phyloP scores from a whole-genome alignment of 2,329 filamentous ascomycete genomes.

The Aspergillus sp. region DNA sequence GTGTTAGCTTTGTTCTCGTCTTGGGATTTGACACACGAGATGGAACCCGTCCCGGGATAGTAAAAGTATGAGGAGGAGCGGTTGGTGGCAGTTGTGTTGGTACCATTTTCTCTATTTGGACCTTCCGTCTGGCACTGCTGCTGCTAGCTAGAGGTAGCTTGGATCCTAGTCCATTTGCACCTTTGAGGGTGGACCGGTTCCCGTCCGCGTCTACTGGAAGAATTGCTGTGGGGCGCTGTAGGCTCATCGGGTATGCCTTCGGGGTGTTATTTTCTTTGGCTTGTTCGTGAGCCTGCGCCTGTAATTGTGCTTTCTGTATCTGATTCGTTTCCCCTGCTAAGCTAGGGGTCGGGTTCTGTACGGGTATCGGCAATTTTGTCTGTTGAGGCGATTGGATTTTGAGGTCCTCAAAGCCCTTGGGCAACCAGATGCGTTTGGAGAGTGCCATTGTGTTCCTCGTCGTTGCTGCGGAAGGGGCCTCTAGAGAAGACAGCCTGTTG shows the following conservation, averaged over 20 bases:
- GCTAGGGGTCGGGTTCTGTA: not conserved
- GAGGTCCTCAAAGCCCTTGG: conserved; percentile 5
- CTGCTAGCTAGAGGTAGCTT: not conserved
- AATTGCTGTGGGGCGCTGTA: not conserved
- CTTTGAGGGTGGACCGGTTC: not conserved
- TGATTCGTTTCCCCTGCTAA: not conserved
- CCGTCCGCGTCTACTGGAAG: not conserved
- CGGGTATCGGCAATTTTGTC: not conserved
- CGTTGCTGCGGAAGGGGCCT: not conserved
- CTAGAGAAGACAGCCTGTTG: not conserved
- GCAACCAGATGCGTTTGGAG: conserved; percentile 2
- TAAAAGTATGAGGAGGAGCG: not conserved
- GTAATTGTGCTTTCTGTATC: not conserved
- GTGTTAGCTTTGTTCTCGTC: conserved; percentile 11
- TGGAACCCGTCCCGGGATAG: not conserved
- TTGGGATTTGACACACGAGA: not conserved
- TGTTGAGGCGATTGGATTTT: not conserved
- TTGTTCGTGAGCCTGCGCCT: not conserved
- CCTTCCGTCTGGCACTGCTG: conserved; percentile 10
- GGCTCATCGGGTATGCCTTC: not conserved
- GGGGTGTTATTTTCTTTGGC: conserved; percentile 1
- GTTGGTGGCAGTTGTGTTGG: not conserved
- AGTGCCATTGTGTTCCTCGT: not conserved
- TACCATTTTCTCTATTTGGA: conserved; percentile 18
- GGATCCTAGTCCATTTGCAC: not conserved